These are phyloP conservation scores for Sarocladium strictum DNA, from an alignment of 2,329 filamentous ascomycete species.

Conservation along the genomic window DNA sequence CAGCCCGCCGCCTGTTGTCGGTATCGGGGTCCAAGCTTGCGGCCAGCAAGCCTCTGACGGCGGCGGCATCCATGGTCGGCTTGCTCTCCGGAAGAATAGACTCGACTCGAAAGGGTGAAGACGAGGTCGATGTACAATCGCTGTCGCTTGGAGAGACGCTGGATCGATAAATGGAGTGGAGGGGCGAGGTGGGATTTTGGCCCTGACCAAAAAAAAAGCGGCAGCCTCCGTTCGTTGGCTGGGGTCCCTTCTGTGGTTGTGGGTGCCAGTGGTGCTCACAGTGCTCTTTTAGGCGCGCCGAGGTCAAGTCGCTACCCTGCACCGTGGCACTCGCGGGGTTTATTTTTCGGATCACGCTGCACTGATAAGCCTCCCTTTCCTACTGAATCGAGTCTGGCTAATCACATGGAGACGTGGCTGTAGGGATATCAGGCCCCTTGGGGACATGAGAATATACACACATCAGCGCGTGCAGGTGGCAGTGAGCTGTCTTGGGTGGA, in stretches of 20 bases:
- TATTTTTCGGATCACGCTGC: not conserved
- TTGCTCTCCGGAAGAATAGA: not conserved
- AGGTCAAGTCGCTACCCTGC: not conserved
- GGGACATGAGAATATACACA: too few relatives aligned
- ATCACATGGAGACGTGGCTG: too few relatives aligned
- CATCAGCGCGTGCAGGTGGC: not conserved
- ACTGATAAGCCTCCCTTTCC: too few relatives aligned
- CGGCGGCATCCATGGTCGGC: conserved; percentile 63
- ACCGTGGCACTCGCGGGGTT: not conserved
- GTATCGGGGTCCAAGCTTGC: conserved; percentile 70
- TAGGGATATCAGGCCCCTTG: too few relatives aligned
- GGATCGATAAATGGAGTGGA: conserved; percentile 2
- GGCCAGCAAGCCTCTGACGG: conserved; percentile 69
- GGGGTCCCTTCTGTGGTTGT: not conserved
- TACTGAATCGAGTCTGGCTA: too few relatives aligned
- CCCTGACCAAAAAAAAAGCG: conserved; percentile 9
- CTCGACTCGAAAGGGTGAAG: conserved; percentile 1
- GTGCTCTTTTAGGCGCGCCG: too few relatives aligned
- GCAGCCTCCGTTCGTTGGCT: conserved; percentile 1
- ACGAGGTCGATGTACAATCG: not conserved
- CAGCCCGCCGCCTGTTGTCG: conserved; percentile 69
- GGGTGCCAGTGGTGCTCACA: not conserved
- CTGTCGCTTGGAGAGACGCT: conserved; percentile 1
- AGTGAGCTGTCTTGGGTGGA: not conserved
- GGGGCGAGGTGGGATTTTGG: conserved; percentile 10